Conservation (phyloP, 331 rosid genomes). For the Ulmus americana region DNA sequence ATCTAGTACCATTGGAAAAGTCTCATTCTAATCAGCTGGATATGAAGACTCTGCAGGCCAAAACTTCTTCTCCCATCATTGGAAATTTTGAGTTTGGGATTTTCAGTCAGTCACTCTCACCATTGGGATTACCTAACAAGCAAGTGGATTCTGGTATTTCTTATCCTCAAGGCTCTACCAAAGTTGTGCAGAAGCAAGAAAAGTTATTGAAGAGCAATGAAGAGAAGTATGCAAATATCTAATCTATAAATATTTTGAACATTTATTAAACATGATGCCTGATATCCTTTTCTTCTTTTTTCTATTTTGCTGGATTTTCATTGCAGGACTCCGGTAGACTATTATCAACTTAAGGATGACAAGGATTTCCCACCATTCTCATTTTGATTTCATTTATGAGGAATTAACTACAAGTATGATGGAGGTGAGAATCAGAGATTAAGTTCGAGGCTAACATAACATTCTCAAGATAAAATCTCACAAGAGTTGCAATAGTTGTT, state of each 20-base stretch:
- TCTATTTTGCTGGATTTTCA: slow-evolving; percentile 5
- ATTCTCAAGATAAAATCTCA: too few species aligned
- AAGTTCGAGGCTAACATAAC: background rate
- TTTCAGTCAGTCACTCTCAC: slow-evolving; percentile 24
- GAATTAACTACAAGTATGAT: background rate
- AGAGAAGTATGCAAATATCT: slow-evolving; percentile 24
- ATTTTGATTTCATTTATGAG: too few species aligned
- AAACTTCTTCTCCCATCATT: background rate
- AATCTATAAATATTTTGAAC: slow-evolving; percentile 12
- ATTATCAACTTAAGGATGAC: slow-evolving; percentile 16
- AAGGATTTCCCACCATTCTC: slow-evolving; percentile 20
- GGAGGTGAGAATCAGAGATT: background rate
- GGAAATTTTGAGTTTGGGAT: slow-evolving; percentile 39
- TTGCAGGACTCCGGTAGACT: slow-evolving; percentile 18
- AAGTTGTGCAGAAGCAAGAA: slow-evolving; percentile 19
- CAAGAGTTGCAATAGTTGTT: too few species aligned
- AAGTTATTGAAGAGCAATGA: slow-evolving; percentile 1
- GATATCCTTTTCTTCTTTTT: too few species aligned
- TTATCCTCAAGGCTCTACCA: slow-evolving; percentile 20
- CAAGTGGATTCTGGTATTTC: slow-evolving; percentile 34
- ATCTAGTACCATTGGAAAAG: slow-evolving; percentile 26
- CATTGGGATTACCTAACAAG: slow-evolving; percentile 27
- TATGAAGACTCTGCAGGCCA: slow-evolving; percentile 25
- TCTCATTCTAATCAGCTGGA: slow-evolving; percentile 25
- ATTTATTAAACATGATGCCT: background rate